A percentile compares a stretch with the other conserved stretches of the same genome.
phyloP scores from a whole-genome alignment of 306 rosid species.

The Cicer yamashitae region DNA sequence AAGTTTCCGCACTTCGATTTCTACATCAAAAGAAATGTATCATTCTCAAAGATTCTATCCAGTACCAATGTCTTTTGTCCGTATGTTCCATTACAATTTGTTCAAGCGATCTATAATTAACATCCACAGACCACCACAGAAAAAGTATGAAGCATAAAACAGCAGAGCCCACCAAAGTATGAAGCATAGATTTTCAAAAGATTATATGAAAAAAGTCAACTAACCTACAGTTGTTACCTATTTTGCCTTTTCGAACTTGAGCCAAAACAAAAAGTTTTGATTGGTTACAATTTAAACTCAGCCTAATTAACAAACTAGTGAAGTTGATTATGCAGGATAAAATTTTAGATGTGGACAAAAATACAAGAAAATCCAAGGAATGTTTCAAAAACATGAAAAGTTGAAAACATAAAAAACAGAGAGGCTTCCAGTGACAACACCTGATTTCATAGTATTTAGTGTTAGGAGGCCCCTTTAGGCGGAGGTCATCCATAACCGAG shows the following conservation, averaged over 20 bases:
- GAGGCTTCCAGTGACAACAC: constrained; percentile 47
- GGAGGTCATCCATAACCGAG: constrained; percentile 79
- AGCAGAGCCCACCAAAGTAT: background rate
- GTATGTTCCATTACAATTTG: constrained; percentile 31
- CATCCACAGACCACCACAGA: background rate
- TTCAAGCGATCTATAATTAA: background rate
- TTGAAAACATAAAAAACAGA: constrained; percentile 25
- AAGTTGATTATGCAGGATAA: background rate
- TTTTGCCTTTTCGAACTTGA: background rate
- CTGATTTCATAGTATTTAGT: constrained; percentile 79
- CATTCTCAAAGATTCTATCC: background rate
- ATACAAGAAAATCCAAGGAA: constrained; percentile 27
- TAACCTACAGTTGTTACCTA: constrained; percentile 16
- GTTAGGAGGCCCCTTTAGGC: constrained; percentile 56
- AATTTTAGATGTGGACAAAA: background rate
- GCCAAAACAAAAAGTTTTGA: background rate
- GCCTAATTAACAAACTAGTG: constrained; percentile 21
- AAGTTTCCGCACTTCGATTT: constrained; percentile 17
- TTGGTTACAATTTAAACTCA: constrained; percentile 4
- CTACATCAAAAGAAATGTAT: constrained; percentile 7
- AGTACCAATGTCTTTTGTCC: constrained; percentile 9
- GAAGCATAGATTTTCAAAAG: background rate
- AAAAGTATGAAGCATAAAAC: constrained; percentile 14
- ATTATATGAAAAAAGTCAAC: constrained; percentile 6
- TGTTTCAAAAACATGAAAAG: constrained; percentile 17